Conservation (phyloP, 176 grass and related monocot genomes). For the Oryza officinalis region DNA sequence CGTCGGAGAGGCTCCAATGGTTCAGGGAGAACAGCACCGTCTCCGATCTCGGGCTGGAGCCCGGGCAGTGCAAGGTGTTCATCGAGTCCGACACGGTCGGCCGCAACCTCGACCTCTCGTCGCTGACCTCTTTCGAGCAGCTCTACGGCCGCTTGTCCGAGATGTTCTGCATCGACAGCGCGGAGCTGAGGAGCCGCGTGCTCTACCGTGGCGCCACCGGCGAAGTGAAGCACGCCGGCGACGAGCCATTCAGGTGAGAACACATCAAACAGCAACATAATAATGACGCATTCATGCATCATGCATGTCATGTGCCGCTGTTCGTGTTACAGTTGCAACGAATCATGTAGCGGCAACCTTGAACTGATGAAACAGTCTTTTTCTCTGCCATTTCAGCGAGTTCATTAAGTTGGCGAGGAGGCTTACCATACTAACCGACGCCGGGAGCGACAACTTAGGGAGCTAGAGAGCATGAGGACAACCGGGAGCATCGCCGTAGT, state of each 20-base stretch:
- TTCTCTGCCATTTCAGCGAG: slow-evolving; percentile 49
- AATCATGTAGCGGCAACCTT: not conserved
- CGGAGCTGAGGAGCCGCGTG: slow-evolving; percentile 68
- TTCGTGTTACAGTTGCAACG: not conserved
- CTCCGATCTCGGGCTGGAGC: slow-evolving; percentile 38
- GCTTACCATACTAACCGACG: slow-evolving; percentile 70
- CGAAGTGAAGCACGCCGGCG: slow-evolving; percentile 62
- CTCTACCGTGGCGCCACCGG: slow-evolving; percentile 62
- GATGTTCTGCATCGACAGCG: slow-evolving; percentile 66
- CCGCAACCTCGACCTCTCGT: slow-evolving; percentile 70
- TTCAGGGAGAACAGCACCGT: not conserved
- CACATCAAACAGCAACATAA: not conserved
- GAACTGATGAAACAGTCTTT: slow-evolving; percentile 27
- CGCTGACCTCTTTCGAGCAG: slow-evolving; percentile 68
- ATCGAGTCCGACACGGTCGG: slow-evolving; percentile 79
- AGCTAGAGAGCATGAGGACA: slow-evolving; percentile 28
- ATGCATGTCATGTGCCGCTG: not conserved
- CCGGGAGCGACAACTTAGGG: slow-evolving; percentile 57
- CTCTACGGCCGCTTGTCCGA: slow-evolving; percentile 65
- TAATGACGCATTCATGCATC: not conserved
- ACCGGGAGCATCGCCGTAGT: not conserved
- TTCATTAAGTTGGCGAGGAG: slow-evolving; percentile 74
- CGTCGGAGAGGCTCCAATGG: slow-evolving; percentile 25
- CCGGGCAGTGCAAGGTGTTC: slow-evolving; percentile 88
- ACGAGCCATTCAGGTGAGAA: slow-evolving; percentile 83